Conservation (phyloP, 768 basidiomycete genomes). For the Leccinellum rugosiceps region DNA sequence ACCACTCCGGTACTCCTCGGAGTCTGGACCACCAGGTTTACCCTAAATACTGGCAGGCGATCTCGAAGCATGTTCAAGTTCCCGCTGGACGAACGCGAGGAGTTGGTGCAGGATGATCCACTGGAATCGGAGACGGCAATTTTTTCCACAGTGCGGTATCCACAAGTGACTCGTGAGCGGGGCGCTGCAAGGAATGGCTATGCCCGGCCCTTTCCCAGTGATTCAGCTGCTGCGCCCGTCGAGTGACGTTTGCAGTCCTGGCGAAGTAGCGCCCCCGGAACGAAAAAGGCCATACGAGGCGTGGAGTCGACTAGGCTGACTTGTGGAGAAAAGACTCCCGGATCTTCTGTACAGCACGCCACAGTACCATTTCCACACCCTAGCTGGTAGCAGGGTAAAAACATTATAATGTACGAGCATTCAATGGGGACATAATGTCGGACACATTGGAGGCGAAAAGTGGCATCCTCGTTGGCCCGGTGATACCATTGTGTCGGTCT, state of each 20-base stretch:
- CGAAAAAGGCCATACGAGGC: conserved; percentile 10
- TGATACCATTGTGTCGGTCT: conserved; percentile 27
- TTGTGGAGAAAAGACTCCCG: conserved; percentile 48
- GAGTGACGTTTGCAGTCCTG: conserved; percentile 28
- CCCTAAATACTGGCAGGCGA: background rate
- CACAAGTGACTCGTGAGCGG: background rate
- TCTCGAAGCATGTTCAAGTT: background rate
- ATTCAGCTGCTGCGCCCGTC: conserved; percentile 31
- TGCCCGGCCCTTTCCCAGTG: conserved; percentile 13
- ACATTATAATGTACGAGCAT: too few species aligned
- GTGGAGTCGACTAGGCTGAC: background rate
- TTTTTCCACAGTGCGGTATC: conserved; percentile 6
- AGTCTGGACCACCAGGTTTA: background rate
- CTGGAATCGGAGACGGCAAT: conserved; percentile 7
- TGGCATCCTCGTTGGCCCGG: conserved; percentile 29
- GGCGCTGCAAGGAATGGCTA: conserved; percentile 17
- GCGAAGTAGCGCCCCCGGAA: conserved; percentile 13
- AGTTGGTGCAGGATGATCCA: conserved; percentile 6
- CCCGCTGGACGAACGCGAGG: background rate
- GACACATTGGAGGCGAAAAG: conserved; percentile 37
- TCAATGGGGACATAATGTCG: conserved; percentile 32
- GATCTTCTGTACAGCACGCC: conserved; percentile 44
- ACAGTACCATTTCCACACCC: conserved; percentile 50
- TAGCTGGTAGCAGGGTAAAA: conserved; percentile 35
- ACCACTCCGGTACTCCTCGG: background rate